Evolutionary conservation across 108 stramenopile species (phyloP).

Genomic region (Pseudonitzschia pungens): DNA sequence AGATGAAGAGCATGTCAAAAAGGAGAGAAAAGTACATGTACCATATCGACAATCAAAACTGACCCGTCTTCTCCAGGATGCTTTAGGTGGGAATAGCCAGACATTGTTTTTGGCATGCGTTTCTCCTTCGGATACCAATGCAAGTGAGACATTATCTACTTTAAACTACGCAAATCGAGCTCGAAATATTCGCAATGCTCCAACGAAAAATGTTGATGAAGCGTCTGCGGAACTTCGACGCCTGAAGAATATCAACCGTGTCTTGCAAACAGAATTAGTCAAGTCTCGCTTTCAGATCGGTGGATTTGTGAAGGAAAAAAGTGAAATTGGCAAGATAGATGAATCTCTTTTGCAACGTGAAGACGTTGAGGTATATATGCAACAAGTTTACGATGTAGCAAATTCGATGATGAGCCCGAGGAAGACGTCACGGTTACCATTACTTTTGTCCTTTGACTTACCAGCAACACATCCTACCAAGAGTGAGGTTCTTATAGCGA

Average conservation of each 20-base stretch:
- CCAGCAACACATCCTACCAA: neutral
- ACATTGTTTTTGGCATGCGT: constrained; percentile 93
- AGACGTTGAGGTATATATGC: constrained; percentile 65
- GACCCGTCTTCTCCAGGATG: constrained; percentile 94
- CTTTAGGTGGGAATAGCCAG: constrained; percentile 94
- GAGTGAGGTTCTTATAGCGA: neutral
- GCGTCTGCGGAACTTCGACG: constrained; percentile 79
- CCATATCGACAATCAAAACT: constrained; percentile 93
- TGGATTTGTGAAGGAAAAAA: constrained; percentile 6
- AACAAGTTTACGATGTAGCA: constrained; percentile 44
- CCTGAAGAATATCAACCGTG: constrained; percentile 58
- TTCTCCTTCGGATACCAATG: constrained; percentile 90
- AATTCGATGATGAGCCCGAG: constrained; percentile 14
- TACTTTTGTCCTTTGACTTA: neutral
- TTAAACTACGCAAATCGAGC: constrained; percentile 95
- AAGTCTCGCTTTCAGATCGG: constrained; percentile 44
- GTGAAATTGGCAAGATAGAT: constrained; percentile 49
- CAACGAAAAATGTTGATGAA: constrained; percentile 79
- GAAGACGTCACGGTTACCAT: neutral
- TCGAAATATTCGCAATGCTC: constrained; percentile 90
- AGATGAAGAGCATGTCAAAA: constrained; percentile 73
- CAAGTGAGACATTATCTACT: constrained; percentile 90
- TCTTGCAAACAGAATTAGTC: constrained; percentile 73
- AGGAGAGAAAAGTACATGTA: constrained; percentile 75
- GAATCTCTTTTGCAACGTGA: constrained; percentile 52